These are phyloP conservation scores for Murraya koenigii DNA, from an alignment of 345 rosid species.

Conservation along the genomic window DNA sequence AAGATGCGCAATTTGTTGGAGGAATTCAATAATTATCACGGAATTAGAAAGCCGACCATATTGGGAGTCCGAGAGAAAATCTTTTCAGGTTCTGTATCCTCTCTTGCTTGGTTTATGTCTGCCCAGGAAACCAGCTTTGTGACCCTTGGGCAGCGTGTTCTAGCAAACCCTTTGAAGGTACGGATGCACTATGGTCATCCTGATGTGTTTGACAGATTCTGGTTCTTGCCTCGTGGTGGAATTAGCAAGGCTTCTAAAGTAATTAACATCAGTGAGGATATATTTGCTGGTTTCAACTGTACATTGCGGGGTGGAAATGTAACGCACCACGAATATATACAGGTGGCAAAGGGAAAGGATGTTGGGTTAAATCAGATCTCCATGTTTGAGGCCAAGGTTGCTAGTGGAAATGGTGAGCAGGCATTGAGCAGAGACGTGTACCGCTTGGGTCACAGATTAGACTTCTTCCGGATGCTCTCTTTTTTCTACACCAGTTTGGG, in stretches of 20 bases:
- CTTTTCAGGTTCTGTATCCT: slow-evolving; percentile 91
- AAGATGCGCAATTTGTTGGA: slow-evolving; percentile 93
- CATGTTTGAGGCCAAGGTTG: slow-evolving; percentile 87
- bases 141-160: slow-evolving; percentile 91
- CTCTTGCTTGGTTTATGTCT: slow-evolving; percentile 96
- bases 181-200: slow-evolving; percentile 97
- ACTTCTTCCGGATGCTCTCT: slow-evolving; percentile 86
- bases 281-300: slow-evolving; percentile 91
- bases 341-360: slow-evolving; percentile 92
- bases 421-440: slow-evolving; percentile 85
- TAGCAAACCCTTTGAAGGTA: slow-evolving; percentile 84
- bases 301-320: slow-evolving; percentile 91
- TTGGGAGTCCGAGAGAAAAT: slow-evolving; percentile 88
- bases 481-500: slow-evolving; percentile 75
- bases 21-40: slow-evolving; percentile 61
- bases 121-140: slow-evolving; percentile 85
- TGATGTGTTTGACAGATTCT: slow-evolving; percentile 88
- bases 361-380: slow-evolving; percentile 88
- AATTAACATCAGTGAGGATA: slow-evolving; percentile 89
- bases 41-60: slow-evolving; percentile 84
- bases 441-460: slow-evolving; percentile 82
- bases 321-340: slow-evolving; percentile 89
- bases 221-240: slow-evolving; percentile 88
- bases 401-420: slow-evolving; percentile 96
- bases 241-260: slow-evolving; percentile 88